Conservation (phyloP, 371 early-diverging fungal species). For the Mucor mucedo region DNA sequence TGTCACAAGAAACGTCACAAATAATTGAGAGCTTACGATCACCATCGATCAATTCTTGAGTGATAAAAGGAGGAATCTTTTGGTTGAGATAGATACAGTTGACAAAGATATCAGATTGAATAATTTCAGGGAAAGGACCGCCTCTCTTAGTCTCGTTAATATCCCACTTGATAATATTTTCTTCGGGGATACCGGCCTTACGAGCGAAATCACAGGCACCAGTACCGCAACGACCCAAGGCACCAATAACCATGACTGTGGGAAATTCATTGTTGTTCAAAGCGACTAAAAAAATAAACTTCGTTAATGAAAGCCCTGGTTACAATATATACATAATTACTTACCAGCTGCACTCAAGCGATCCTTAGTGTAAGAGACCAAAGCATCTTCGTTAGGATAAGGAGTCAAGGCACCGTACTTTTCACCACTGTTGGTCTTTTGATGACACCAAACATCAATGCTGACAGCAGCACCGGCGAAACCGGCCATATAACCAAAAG, state of each 20-base stretch:
- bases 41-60: slow-evolving; percentile 74
- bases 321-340: slow-evolving; percentile 1
- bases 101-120: slow-evolving; percentile 91
- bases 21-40: slow-evolving; percentile 80
- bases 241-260: slow-evolving; percentile 96
- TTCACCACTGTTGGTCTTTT: slow-evolving; percentile 51
- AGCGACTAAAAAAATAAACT: slow-evolving; percentile 29
- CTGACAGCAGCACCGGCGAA: slow-evolving; percentile 94
- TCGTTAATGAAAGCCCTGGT: background rate
- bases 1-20: slow-evolving; percentile 96
- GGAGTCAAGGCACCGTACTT: slow-evolving; percentile 78
- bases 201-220: slow-evolving; percentile 89
- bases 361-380: slow-evolving; percentile 75
- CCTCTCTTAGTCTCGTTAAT: slow-evolving; percentile 92
- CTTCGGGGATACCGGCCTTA: slow-evolving; percentile 86
- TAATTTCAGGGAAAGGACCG: slow-evolving; percentile 93
- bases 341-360: slow-evolving; percentile 75
- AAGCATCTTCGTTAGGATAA: slow-evolving; percentile 82
- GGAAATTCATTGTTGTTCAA: slow-evolving; percentile 71
- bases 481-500: slow-evolving; percentile 97
- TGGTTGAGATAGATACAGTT: slow-evolving; percentile 96
- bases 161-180: slow-evolving; percentile 94
- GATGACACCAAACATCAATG: slow-evolving; percentile 92
- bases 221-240: slow-evolving; percentile 93
- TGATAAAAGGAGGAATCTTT: slow-evolving; percentile 94